These are phyloP conservation scores for Lachnellula hyalina DNA, from an alignment of 2,329 filamentous ascomycete genomes.

Conservation along the genomic window DNA sequence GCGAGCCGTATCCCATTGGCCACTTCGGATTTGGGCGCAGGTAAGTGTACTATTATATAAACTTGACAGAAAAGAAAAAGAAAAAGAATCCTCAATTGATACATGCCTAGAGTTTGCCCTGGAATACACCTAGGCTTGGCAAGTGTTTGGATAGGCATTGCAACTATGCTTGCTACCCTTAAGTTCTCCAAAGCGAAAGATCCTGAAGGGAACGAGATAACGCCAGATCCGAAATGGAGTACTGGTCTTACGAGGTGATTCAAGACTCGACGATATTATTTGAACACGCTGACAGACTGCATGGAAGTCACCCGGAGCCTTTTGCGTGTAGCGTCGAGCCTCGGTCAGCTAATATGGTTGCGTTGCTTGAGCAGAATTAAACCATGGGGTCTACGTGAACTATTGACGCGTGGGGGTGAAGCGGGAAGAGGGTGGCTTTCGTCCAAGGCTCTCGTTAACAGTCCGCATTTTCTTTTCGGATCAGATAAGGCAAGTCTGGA, in stretches of 20 bases:
- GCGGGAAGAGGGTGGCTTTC: no score
- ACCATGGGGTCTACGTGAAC: no score
- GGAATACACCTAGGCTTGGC: slow-evolving; percentile 45
- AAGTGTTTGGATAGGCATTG: slow-evolving; percentile 37
- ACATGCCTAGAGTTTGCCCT: slow-evolving; percentile 38
- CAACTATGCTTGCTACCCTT: slow-evolving; percentile 35
- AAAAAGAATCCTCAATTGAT: neutral
- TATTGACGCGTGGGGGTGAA: no score
- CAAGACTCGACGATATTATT: neutral
- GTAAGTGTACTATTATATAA: neutral
- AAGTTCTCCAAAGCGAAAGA: slow-evolving; percentile 31
- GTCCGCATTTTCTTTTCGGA: no score
- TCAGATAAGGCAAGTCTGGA: no score
- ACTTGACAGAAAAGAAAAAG: neutral
- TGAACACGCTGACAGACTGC: no score
- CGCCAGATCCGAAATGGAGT: neutral
- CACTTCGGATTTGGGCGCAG: slow-evolving; percentile 47
- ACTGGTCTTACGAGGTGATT: slow-evolving; percentile 2
- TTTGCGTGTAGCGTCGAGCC: no score
- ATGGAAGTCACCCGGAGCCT: no score
- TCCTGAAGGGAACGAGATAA: slow-evolving; percentile 32
- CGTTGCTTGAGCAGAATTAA: no score
- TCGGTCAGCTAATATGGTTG: no score
- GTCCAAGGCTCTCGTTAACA: no score
- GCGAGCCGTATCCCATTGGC: slow-evolving; percentile 41